A percentile compares a stretch with the other conserved stretches of the same genome.
phyloP scores from a whole-genome alignment of 208 protist species.

The Wallacemonas sp. region DNA sequence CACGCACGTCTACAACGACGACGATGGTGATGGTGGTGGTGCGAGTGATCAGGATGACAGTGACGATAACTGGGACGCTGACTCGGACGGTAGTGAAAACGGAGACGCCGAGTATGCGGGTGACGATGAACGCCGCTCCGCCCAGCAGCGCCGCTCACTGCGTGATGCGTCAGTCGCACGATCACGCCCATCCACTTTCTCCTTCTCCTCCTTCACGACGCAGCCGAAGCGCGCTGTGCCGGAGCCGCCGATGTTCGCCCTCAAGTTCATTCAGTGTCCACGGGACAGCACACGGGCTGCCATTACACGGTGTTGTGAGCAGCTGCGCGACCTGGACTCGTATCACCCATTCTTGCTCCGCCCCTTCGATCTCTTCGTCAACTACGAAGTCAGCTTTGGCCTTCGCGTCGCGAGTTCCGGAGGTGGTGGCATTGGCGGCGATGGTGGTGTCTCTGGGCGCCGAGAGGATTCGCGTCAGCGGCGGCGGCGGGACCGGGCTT shows the following conservation, averaged over 20 bases:
- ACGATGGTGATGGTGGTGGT: no score
- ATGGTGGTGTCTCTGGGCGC: background rate
- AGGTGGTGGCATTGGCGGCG: background rate
- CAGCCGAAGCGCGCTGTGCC: no score
- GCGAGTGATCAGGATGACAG: no score
- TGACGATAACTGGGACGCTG: no score
- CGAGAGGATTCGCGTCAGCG: background rate
- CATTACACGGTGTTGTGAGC: constrained; percentile 60
- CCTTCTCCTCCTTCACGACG: no score
- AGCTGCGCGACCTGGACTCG: constrained; percentile 50
- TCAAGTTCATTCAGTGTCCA: constrained; percentile 60
- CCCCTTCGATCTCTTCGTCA: constrained; percentile 71
- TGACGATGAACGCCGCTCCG: no score
- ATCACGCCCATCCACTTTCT: no score
- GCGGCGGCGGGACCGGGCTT: background rate
- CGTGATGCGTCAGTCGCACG: no score
- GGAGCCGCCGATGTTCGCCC: constrained; percentile 7
- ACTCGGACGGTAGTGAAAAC: no score
- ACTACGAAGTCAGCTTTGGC: constrained; percentile 53
- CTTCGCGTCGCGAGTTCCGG: background rate
- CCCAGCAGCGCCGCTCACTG: no score
- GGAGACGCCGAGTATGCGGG: no score
- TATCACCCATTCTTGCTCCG: constrained; percentile 61
- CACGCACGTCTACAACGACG: no score
- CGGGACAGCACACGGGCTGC: constrained; percentile 51